phyloP scores from a whole-genome alignment of 139 green algal genomes.

The Chlamydomonas urium region DNA sequence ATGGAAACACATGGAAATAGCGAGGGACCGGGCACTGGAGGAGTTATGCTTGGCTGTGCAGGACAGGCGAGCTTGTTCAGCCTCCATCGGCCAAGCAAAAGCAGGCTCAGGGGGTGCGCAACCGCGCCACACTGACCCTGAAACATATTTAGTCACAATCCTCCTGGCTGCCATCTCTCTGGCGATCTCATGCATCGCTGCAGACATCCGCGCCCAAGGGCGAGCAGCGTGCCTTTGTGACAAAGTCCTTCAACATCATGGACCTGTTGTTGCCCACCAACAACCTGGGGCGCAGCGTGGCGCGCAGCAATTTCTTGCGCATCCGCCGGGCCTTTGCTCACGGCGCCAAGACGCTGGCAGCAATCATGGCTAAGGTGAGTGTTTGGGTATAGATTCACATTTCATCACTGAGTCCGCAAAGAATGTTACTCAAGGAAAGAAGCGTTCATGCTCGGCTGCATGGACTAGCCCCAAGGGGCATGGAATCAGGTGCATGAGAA shows the following conservation, averaged over 20 bases:
- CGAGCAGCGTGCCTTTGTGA: conserved; percentile 15
- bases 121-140: background rate
- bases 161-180: background rate
- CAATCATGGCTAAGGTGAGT: conserved; percentile 29
- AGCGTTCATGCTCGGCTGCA: background rate
- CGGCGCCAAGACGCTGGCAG: conserved; percentile 44
- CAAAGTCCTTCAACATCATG: conserved; percentile 36
- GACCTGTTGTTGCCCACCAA: conserved; percentile 92
- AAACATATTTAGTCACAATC: background rate
- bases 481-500: background rate
- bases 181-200: background rate
- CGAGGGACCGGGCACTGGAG: no score
- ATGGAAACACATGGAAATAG: no score
- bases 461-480: background rate
- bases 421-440: background rate
- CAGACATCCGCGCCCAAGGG: background rate
- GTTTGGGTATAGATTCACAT: background rate
- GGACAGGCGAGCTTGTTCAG: no score
- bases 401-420: no score
- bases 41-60: no score
- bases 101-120: no score
- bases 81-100: no score
- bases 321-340: conserved; percentile 75
- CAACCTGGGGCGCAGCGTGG: conserved; percentile 91
- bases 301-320: conserved; percentile 66